phyloP scores from a whole-genome alignment of 2,329 filamentous ascomycete species.

The Xylariaceae sp. region DNA sequence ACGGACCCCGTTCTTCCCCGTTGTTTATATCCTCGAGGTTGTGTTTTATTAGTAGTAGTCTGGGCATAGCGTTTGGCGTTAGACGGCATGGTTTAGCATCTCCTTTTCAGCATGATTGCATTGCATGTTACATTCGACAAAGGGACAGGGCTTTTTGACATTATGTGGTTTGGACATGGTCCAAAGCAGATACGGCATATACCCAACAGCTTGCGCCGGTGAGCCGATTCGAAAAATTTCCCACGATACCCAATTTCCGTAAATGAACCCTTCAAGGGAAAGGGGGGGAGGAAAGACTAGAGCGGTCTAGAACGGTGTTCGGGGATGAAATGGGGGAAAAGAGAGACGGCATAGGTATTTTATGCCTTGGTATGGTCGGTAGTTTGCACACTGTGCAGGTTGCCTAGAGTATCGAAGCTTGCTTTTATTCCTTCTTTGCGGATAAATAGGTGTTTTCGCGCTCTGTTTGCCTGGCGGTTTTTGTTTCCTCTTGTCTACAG shows the following conservation, averaged over 20 bases:
- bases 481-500: conserved; percentile 5
- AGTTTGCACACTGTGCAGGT: conserved; percentile 2
- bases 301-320: neutral
- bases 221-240: conserved; percentile 5
- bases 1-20: neutral
- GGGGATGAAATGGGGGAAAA: conserved; percentile 1
- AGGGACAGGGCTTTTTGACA: neutral
- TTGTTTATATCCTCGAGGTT: conserved; percentile 19
- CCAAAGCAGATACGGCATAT: conserved; percentile 2
- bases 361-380: conserved; percentile 1
- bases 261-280: neutral
- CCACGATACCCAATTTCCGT: conserved; percentile 1
- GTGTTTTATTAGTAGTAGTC: conserved; percentile 21
- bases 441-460: conserved; percentile 11
- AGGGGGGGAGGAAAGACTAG: conserved; percentile 3
- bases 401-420: conserved; percentile 1
- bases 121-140: conserved; percentile 16
- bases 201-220: conserved; percentile 1
- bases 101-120: conserved; percentile 13
- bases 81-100: conserved; percentile 19
- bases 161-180: conserved; percentile 4
- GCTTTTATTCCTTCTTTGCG: conserved; percentile 5
- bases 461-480: conserved; percentile 5
- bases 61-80: conserved; percentile 34
- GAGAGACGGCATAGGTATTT: neutral